Base-by-base conservation (phyloP, 345 rosid genomes). In the Lepidium aucheri region DNA sequence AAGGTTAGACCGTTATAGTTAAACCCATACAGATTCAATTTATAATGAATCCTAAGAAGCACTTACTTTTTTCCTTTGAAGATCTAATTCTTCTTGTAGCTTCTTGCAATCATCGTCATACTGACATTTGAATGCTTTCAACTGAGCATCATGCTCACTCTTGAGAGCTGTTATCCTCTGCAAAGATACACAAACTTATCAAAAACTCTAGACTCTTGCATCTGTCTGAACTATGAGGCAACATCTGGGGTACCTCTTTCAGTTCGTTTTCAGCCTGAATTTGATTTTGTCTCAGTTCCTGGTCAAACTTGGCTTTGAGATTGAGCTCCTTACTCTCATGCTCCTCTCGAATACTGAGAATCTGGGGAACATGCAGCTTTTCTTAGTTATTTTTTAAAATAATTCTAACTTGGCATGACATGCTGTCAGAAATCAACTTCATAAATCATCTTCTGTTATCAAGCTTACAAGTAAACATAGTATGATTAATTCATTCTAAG, bases 221-320 rank as follows among this genome's bases (percentile, higher is more conserved):
- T 56, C 22, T 13, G 56, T 41, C 46, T 24, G 2, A 55, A 61
- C 47, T 42, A 68, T 28, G 43, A 44, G 12, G 10, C 38, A 3
- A 56, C 8, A 56, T 56, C 18, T 13, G 63, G 63, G 35, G 20
- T 57, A 57, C 63, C 63, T 57, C 63, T 57, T 57, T 57, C 47
- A 57, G 9, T 39, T 88, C 95, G 56, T 74, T 78, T 78, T 88
- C 96, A 63, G 95, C 89, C 68, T 79, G 78, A 73, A 88, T 73
- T 76, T 90, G 82, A 67, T 69, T 50, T 64, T 75, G 83, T 71
- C 83, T 86, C 70, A 86, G 59, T 74, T 90, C 92, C 74, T 88
- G 90, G 53, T 51, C 70, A 59, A 83, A 84, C 42, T 75, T 62
- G 51, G 85, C 79, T 80, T 80, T 86, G 65, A 90, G 80, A 74